Conservation (phyloP, 495 filamentous ascomycete genomes). For the Talaromyces liani region DNA sequence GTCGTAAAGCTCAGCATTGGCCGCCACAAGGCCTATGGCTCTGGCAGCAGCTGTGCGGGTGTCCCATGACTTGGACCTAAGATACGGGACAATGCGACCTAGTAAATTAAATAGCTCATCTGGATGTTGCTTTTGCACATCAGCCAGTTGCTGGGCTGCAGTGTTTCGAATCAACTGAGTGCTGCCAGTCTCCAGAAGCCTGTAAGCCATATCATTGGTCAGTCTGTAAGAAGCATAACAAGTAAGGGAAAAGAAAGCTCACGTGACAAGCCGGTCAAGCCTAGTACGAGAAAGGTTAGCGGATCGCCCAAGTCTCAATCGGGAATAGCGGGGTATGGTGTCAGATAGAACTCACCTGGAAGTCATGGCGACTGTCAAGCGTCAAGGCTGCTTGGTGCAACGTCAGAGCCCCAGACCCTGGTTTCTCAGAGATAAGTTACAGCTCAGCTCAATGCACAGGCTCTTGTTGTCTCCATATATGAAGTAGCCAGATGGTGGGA, state of each 20-base stretch:
- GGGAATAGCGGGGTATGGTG: constrained; percentile 8
- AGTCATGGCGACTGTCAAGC: constrained; percentile 27
- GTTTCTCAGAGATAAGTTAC: background rate
- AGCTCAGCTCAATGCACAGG: constrained; percentile 1
- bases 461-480: background rate
- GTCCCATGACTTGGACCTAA: constrained; percentile 91
- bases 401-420: background rate
- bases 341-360: constrained; percentile 38
- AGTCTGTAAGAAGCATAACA: constrained; percentile 12
- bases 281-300: constrained; percentile 41
- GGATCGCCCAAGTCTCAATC: constrained; percentile 20
- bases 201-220: constrained; percentile 30
- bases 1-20: constrained; percentile 81
- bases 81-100: constrained; percentile 89
- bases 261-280: constrained; percentile 92
- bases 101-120: constrained; percentile 95
- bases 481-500: constrained; percentile 1
- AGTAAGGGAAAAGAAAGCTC: constrained; percentile 27
- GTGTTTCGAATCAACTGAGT: constrained; percentile 92
- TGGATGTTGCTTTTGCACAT: constrained; percentile 95
- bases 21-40: constrained; percentile 85
- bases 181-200: constrained; percentile 91
- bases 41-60: constrained; percentile 85
- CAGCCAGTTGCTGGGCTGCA: constrained; percentile 89
- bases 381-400: background rate